Base-by-base conservation (phyloP, 2,329 filamentous ascomycete genomes). In the Scedosporium apiospermum region DNA sequence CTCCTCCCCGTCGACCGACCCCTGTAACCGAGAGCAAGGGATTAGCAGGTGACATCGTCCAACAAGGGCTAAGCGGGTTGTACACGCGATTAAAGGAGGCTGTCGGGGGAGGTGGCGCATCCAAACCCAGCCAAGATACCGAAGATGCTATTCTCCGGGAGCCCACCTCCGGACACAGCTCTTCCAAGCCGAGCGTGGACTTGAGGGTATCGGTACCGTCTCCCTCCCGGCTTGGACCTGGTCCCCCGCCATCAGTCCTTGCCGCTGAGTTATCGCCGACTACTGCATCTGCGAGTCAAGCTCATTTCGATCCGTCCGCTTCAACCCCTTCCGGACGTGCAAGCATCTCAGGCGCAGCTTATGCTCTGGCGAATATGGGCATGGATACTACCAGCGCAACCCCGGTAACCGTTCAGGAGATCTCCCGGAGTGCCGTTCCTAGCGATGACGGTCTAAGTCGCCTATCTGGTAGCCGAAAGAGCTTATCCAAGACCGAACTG, bases 71-170 rank as follows among this genome's bases (percentile, higher is more conserved):
- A 57, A 96, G 90, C 70, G 92, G 93, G 0, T 78, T 98, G 44
- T 98, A 97, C 73, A 95, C 84, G 74, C 87, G 92, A 44, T 82
- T 98, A 68, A 87, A 88, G 71, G 90, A 90, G 63, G 92, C 88
- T 0, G 90, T 96, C n/a, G 88, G 88, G 16, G 89, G 81, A 14
- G 83, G 81, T 53, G 88, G 84, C 65, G 76, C 75, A 41, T 68
- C 69, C 23, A 76, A 74, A 64, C 55, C 69, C 60, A 60, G 74
- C 60, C 65, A 74, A 65, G 66, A 79, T 67, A 69, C 74, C 68
- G 71, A 81, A 68, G 73, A 82, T 69, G 66, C 73, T 68, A 73
- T 79, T 70, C 67, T 73, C 73, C 68, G 80, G 65, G 73, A 85
- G 64, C 68, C 69, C 49, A 66, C 68, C 1, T 77, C 78, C 2